These are phyloP conservation scores for Metschnikowia lochheadii DNA, from an alignment of 805 yeast species.

Conservation along the genomic window DNA sequence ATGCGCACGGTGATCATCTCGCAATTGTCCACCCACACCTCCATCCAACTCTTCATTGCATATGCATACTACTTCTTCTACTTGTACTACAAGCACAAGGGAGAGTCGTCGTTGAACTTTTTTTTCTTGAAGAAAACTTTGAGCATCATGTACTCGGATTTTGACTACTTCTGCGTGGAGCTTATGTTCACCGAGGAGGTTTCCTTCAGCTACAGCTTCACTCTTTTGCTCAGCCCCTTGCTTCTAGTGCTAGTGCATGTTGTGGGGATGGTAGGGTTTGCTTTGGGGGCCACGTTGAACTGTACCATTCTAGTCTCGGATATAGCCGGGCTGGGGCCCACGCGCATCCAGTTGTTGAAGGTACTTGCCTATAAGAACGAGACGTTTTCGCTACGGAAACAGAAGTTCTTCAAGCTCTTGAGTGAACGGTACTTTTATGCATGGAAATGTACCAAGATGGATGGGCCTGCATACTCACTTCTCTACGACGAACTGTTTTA, in stretches of 20 bases:
- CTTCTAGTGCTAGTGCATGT: conserved; percentile 9
- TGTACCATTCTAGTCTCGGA: conserved; percentile 8
- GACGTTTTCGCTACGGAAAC: conserved; percentile 4
- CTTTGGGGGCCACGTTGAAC: conserved; percentile 9
- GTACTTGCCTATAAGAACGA: neutral
- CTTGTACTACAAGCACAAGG: conserved; percentile 17
- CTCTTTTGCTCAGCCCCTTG: conserved; percentile 12
- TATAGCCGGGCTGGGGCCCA: neutral
- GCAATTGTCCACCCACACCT: conserved; percentile 8
- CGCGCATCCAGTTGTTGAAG: conserved; percentile 2
- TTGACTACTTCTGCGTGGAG: conserved; percentile 11
- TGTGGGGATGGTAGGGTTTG: conserved; percentile 11
- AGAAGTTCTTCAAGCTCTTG: conserved; percentile 11
- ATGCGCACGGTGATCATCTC: neutral
- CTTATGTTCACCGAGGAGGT: conserved; percentile 9
- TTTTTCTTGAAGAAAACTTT: conserved; percentile 18
- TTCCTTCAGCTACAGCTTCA: conserved; percentile 11
- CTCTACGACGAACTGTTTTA: conserved; percentile 5
- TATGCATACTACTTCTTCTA: conserved; percentile 18
- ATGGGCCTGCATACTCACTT: conserved; percentile 8
- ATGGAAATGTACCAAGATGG: conserved; percentile 15
- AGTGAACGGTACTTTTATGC: conserved; percentile 17
- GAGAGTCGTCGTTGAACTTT: conserved; percentile 12
- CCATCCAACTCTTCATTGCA: conserved; percentile 13
- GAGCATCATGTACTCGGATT: conserved; percentile 14